Percentiles rank a stretch among this genome's conserved stretches.
Conservation (phyloP, 805 yeast genomes). For the Starmerella tilneyi region DNA sequence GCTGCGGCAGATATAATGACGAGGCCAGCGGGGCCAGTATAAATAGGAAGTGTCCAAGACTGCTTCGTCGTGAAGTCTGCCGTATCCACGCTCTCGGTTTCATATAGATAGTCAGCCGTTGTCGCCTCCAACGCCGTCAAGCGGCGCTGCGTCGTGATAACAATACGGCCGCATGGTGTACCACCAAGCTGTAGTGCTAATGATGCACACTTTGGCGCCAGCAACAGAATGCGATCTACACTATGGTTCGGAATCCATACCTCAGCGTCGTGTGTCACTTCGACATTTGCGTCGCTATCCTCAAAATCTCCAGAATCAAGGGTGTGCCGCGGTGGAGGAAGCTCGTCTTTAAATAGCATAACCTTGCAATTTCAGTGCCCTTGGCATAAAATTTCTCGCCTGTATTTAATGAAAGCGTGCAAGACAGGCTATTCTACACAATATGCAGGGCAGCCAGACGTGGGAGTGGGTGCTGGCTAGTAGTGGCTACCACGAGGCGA, state of each 20-base stretch:
- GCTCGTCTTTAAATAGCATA: conserved; percentile 32
- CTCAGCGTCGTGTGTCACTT: conserved; percentile 2
- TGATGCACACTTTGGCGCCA: conserved; percentile 14
- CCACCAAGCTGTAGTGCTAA: conserved; percentile 6
- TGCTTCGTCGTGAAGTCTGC: conserved; percentile 4
- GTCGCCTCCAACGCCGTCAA: conserved; percentile 1
- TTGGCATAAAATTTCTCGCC: neutral
- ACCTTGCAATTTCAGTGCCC: neutral
- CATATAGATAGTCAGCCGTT: conserved; percentile 5
- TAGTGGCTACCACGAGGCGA: too few species aligned
- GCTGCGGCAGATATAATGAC: conserved; percentile 15
- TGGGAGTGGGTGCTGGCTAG: too few species aligned
- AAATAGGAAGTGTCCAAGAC: neutral
- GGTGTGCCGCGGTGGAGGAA: conserved; percentile 43
- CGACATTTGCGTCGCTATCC: conserved; percentile 17
- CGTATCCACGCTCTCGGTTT: conserved; percentile 14
- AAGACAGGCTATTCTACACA: too few species aligned
- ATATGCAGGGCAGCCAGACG: too few species aligned
- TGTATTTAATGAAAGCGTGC: neutral
- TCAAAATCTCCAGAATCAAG: conserved; percentile 37
- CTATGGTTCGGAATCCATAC: neutral
- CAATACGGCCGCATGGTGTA: conserved; percentile 4
- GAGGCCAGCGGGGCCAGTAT: conserved; percentile 4
- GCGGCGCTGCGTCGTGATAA: neutral
- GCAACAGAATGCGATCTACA: conserved; percentile 7